These are phyloP conservation scores for Cladophialophora chaetospira DNA, from an alignment of 2,329 filamentous ascomycete species.

Conservation along the genomic window DNA sequence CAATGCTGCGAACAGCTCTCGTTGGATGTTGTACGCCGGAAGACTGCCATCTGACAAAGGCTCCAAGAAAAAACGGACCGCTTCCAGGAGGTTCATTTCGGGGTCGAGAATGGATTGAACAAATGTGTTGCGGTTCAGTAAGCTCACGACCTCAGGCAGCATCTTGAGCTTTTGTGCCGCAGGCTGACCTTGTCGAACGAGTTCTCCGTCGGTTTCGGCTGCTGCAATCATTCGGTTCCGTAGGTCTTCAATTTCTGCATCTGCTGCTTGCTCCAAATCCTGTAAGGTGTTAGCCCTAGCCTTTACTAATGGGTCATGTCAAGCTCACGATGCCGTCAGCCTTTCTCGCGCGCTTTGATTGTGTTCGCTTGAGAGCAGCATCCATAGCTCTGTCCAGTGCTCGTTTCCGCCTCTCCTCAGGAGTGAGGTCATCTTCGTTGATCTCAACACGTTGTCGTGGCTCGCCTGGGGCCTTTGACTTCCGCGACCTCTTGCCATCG, in stretches of 20 bases:
- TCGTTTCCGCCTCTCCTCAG: constrained; percentile 68
- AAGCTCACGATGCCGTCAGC: constrained; percentile 73
- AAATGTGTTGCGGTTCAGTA: constrained; percentile 83
- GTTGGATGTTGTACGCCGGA: constrained; percentile 95
- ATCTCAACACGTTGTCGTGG: constrained; percentile 60
- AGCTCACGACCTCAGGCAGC: constrained; percentile 81
- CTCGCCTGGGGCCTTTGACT: constrained; percentile 53
- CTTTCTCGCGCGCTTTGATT: constrained; percentile 72
- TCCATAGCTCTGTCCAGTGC: constrained; percentile 87
- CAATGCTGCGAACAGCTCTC: constrained; percentile 83
- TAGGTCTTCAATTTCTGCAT: constrained; percentile 84
- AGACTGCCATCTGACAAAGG: constrained; percentile 91
- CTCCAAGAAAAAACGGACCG: constrained; percentile 96
- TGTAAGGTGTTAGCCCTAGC: constrained; percentile 40
- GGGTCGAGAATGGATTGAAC: constrained; percentile 86
- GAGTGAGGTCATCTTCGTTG: constrained; percentile 76
- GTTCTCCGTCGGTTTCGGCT: constrained; percentile 80
- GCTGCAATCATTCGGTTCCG: constrained; percentile 89
- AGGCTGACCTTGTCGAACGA: constrained; percentile 75
- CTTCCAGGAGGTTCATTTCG: constrained; percentile 91
- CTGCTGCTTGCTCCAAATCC: constrained; percentile 88
- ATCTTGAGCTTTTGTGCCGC: constrained; percentile 93
- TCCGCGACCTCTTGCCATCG: constrained; percentile 56
- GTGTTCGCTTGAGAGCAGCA: constrained; percentile 79
- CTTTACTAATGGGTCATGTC: constrained; percentile 21